A percentile compares a stretch with the other conserved stretches of the same genome.
These are phyloP conservation scores for Macroventuria anomochaeta DNA, from an alignment of 2,329 filamentous ascomycete genomes.

Conservation along the genomic window DNA sequence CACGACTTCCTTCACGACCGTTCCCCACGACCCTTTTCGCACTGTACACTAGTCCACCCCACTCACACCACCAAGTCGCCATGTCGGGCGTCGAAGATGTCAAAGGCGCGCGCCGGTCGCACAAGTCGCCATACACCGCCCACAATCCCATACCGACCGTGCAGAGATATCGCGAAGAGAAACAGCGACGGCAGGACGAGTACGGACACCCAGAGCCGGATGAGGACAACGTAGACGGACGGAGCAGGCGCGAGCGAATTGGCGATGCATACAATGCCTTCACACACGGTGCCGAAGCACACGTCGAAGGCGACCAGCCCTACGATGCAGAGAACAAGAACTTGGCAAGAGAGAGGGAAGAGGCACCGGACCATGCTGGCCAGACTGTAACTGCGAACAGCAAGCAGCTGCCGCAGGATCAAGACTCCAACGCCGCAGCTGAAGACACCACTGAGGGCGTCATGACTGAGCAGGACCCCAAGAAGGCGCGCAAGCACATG, in stretches of 20 bases:
- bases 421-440: slow-evolving; percentile 30
- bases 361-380: slow-evolving; percentile 45
- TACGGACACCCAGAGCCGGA: slow-evolving; percentile 34
- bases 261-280: slow-evolving; percentile 47
- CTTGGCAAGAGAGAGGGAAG: slow-evolving; percentile 29
- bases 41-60: not conserved
- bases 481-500: slow-evolving; percentile 57
- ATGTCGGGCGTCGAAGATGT: slow-evolving; percentile 55
- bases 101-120: slow-evolving; percentile 44
- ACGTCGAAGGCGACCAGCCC: slow-evolving; percentile 33
- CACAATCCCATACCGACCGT: slow-evolving; percentile 56
- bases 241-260: slow-evolving; percentile 44
- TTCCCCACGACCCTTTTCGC: not conserved
- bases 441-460: slow-evolving; percentile 55
- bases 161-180: slow-evolving; percentile 55
- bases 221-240: slow-evolving; percentile 30
- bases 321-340: slow-evolving; percentile 49
- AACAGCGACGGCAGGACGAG: slow-evolving; percentile 50
- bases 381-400: slow-evolving; percentile 23
- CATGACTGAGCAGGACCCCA: slow-evolving; percentile 49
- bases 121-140: slow-evolving; percentile 53
- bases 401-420: slow-evolving; percentile 24
- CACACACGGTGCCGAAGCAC: slow-evolving; percentile 37
- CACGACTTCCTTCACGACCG: not conserved
- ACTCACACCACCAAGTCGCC: not conserved